phyloP scores from a whole-genome alignment of 2,329 filamentous ascomycete genomes.

The Mycogone perniciosa region DNA sequence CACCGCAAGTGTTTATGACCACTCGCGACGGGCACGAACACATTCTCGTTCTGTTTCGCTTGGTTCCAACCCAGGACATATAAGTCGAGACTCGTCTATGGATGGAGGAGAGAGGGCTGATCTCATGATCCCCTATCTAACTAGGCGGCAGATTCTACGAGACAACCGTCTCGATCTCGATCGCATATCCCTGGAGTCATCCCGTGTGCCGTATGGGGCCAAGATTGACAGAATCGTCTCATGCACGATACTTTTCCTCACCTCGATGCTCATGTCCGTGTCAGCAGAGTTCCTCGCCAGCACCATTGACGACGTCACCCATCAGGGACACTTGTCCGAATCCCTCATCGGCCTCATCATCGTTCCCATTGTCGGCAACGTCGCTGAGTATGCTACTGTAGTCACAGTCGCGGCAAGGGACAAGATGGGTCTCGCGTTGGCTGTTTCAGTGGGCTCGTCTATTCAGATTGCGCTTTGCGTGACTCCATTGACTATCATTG shows the following conservation, averaged over 20 bases:
- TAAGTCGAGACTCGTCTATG: conserved; percentile 20
- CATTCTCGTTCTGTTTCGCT: conserved; percentile 23
- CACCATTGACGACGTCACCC: conserved; percentile 50
- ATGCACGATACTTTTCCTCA: conserved; percentile 43
- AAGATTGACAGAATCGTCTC: conserved; percentile 31
- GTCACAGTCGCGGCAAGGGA: conserved; percentile 53
- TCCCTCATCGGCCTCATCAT: conserved; percentile 56
- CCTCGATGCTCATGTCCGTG: conserved; percentile 50
- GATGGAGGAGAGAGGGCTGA: conserved; percentile 9
- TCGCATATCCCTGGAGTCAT: conserved; percentile 3
- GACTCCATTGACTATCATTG: conserved; percentile 52
- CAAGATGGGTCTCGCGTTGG: conserved; percentile 57
- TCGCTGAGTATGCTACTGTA: conserved; percentile 57
- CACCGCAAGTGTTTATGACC: conserved; percentile 16
- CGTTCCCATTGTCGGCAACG: conserved; percentile 56
- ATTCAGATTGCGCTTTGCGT: conserved; percentile 59
- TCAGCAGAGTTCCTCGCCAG: conserved; percentile 57
- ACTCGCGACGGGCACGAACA: conserved; percentile 14
- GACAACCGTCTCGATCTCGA: conserved; percentile 12
- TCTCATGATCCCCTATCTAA: conserved; percentile 16
- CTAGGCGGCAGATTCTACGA: conserved; percentile 15
- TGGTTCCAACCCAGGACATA: conserved; percentile 16
- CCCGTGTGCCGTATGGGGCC: conserved; percentile 5
- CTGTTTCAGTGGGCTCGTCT: conserved; percentile 52
- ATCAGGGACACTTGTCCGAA: conserved; percentile 43